phyloP scores from a whole-genome alignment of 305 asterid species.

The Fraxinus latifolia region DNA sequence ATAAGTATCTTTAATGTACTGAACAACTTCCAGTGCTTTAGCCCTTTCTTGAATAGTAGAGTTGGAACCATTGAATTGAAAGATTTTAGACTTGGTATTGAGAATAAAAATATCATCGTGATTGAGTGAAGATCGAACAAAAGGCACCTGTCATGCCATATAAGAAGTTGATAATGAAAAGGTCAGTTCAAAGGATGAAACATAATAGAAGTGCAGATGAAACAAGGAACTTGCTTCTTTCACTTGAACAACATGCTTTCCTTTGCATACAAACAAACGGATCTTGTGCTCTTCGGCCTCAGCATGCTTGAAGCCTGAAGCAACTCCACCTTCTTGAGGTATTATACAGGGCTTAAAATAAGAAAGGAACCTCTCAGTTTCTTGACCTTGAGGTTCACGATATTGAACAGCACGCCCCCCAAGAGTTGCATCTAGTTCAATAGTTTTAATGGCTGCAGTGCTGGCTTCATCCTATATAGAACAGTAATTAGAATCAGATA shows the following conservation, averaged over 20 bases:
- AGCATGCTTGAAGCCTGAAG: constrained; percentile 86
- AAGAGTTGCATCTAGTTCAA: constrained; percentile 86
- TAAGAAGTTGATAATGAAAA: constrained; percentile 5
- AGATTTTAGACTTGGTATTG: constrained; percentile 78
- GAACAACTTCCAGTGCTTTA: constrained; percentile 97
- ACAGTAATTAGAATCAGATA: constrained; percentile 20
- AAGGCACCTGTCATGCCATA: constrained; percentile 59
- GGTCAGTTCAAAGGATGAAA: constrained; percentile 7
- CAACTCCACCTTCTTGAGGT: constrained; percentile 91
- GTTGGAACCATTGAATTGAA: constrained; percentile 94
- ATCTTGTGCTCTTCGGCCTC: constrained; percentile 73
- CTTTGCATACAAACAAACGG: constrained; percentile 78
- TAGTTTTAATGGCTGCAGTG: constrained; percentile 82
- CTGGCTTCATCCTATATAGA: constrained; percentile 90
- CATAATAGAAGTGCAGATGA: constrained; percentile 22
- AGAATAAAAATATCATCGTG: constrained; percentile 90
- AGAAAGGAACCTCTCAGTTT: constrained; percentile 93
- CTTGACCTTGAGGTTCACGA: constrained; percentile 96
- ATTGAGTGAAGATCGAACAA: constrained; percentile 84
- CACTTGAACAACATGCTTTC: constrained; percentile 93
- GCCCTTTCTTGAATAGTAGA: constrained; percentile 98
- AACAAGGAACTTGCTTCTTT: constrained; percentile 65
- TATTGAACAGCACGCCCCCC: constrained; percentile 99
- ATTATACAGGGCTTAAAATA: constrained; percentile 96
- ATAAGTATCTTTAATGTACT: constrained; percentile 88